Evolutionary conservation across 345 rosid genomes (phyloP), one percentile per base, ranked within the genome.

Genomic region (Pseudoturritis turrita): DNA sequence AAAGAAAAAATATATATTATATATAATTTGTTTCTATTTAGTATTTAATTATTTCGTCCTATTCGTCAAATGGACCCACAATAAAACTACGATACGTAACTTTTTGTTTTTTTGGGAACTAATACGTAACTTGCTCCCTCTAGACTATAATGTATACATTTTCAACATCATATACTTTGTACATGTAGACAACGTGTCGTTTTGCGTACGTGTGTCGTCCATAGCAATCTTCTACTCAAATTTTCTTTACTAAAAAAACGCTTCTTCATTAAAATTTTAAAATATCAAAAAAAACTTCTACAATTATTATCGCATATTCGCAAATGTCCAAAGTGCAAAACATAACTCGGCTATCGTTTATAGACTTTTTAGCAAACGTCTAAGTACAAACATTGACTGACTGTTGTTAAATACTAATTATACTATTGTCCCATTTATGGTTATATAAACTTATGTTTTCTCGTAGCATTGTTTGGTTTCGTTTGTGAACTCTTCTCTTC

Each of bases 101-200:
- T 51, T 50, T 33, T 8, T 33, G 7, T 7, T 33, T 33, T 7
- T 7, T 33, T 7, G 10, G 10, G 10, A 33, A 33, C 10, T 33
- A 33, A 51, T 28, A 60, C 62, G 62, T 40, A 49, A 71, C 75
- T 71, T 50, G 62, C 61, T 71, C 62, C 25, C 44, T 29, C 25
- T 39, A 71, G 14, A 52, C 28, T 10, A 19, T 26, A 13, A 41
- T 40, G n/a, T 23, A 50, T 45, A 44, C 45, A 46, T 37, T 49
- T 58, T 70, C 67, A 37, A 49, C 59, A 71, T 60, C 41, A 28
- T 35, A 18, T 35, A 18, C 31, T 55, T 55, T 36, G 50, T 70
- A 70, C 58, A 25, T 46, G 17, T 37, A 50, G 31, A n/a, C 22
- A 59, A 58, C 49, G 56, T 71, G 76, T 62, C 70, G 63, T 72